Evolutionary conservation across 352 stramenopile genomes (phyloP).

Genomic region (Pythium volutum): DNA sequence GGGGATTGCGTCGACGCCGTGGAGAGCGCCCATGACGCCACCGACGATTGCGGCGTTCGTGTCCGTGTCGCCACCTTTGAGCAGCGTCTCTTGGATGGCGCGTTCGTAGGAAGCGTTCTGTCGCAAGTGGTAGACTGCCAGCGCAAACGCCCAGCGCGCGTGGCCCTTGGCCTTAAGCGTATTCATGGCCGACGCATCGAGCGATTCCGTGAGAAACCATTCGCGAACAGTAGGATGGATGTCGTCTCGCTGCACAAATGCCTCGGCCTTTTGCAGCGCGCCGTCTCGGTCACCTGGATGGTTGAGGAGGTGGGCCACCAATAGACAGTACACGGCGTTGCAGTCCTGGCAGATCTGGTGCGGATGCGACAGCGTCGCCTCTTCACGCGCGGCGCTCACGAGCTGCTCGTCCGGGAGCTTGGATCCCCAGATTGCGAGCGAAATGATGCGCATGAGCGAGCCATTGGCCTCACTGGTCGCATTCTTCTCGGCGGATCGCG

Average conservation of each 20-base stretch:
- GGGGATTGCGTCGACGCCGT: conserved; percentile 39
- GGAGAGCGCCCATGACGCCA: conserved; percentile 45
- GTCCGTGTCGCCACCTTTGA: conserved; percentile 58
- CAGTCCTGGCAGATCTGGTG: conserved; percentile 52
- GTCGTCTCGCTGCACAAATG: conserved; percentile 27
- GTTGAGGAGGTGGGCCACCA: conserved; percentile 44
- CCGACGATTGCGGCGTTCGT: conserved; percentile 63
- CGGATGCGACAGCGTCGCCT: conserved; percentile 51
- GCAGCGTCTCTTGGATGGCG: conserved; percentile 44
- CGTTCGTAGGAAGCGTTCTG: conserved; percentile 37
- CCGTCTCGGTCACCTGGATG: conserved; percentile 34
- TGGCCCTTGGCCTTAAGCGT: conserved; percentile 36
- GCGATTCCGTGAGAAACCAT: conserved; percentile 51
- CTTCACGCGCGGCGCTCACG: conserved; percentile 27
- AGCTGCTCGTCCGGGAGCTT: conserved; percentile 30
- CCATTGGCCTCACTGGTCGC: conserved; percentile 46
- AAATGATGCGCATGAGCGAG: conserved; percentile 48
- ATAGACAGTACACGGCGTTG: conserved; percentile 57
- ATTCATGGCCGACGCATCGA: conserved; percentile 30
- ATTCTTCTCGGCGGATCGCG: conserved; percentile 24
- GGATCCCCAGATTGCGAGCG: conserved; percentile 40
- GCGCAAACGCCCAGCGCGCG: conserved; percentile 48
- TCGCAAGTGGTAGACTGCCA: conserved; percentile 47
- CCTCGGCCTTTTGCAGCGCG: conserved; percentile 33
- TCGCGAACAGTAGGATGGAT: conserved; percentile 29